phyloP scores from a whole-genome alignment of 306 rosid species.

The Adenanthera pavonina region DNA sequence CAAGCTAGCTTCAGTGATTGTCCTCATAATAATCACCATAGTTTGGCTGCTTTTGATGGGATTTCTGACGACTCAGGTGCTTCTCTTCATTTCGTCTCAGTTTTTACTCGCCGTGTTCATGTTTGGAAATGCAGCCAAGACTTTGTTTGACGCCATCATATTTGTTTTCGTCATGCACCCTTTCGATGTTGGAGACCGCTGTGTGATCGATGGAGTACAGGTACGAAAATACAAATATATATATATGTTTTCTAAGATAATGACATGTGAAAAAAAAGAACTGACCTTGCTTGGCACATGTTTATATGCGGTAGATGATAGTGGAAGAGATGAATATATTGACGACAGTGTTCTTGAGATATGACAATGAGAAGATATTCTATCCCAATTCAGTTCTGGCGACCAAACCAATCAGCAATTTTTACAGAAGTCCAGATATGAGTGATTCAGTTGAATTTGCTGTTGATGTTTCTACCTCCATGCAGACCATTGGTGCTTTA shows the following conservation, averaged over 20 bases:
- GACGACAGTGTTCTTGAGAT: conserved; percentile 75
- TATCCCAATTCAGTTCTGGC: conserved; percentile 88
- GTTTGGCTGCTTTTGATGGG: conserved; percentile 80
- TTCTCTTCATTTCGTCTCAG: conserved; percentile 83
- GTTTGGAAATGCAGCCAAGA: conserved; percentile 78
- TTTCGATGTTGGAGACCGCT: conserved; percentile 87
- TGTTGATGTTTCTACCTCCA: conserved; percentile 71
- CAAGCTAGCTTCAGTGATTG: conserved; percentile 58
- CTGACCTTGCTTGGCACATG: not conserved
- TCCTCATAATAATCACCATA: conserved; percentile 53
- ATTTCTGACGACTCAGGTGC: conserved; percentile 69
- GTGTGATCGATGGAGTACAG: conserved; percentile 90
- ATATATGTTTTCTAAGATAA: not conserved
- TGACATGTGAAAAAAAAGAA: not conserved
- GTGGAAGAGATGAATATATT: conserved; percentile 95
- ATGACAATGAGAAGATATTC: conserved; percentile 81
- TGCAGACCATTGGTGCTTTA: conserved; percentile 69
- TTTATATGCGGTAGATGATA: conserved; percentile 59
- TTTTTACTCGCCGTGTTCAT: conserved; percentile 69
- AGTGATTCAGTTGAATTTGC: conserved; percentile 71
- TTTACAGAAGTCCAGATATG: conserved; percentile 90
- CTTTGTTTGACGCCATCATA: conserved; percentile 83
- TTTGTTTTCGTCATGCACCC: conserved; percentile 94
- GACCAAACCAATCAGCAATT: conserved; percentile 84
- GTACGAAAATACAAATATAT: conserved; percentile 32